These are phyloP conservation scores for Pythium vanterpoolii DNA, from an alignment of 352 stramenopile species.

Conservation along the genomic window DNA sequence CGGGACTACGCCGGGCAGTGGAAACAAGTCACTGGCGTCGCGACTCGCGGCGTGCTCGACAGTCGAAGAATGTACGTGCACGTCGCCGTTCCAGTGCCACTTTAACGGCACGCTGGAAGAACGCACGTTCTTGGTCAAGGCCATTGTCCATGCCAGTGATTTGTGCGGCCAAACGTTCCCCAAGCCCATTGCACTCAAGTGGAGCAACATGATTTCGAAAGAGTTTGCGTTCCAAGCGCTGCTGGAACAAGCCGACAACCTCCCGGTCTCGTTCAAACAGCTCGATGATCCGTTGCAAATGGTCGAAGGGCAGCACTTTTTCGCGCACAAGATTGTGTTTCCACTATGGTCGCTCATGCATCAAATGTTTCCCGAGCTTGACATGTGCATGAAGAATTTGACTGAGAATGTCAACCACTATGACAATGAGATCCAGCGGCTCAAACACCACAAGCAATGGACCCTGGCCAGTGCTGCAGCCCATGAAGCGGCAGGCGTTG, in stretches of 20 bases:
- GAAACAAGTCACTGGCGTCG: slow-evolving; percentile 7
- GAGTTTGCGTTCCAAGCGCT: slow-evolving; percentile 87
- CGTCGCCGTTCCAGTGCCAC: slow-evolving; percentile 34
- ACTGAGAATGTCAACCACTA: slow-evolving; percentile 79
- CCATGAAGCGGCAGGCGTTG: slow-evolving; percentile 3
- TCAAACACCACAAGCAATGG: slow-evolving; percentile 36
- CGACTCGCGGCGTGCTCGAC: slow-evolving; percentile 18
- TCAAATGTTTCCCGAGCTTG: slow-evolving; percentile 71
- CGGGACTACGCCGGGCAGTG: slow-evolving; percentile 33
- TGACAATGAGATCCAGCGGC: slow-evolving; percentile 66
- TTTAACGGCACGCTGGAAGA: slow-evolving; percentile 75
- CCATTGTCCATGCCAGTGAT: slow-evolving; percentile 86
- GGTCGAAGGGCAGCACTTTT: slow-evolving; percentile 85
- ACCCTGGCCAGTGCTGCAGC: slow-evolving; percentile 5
- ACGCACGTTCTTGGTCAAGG: slow-evolving; percentile 81
- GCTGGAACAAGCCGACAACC: slow-evolving; percentile 75
- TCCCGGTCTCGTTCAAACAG: slow-evolving; percentile 79
- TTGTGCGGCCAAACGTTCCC: slow-evolving; percentile 84
- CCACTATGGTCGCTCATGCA: slow-evolving; percentile 76
- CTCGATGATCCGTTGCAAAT: slow-evolving; percentile 81
- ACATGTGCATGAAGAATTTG: slow-evolving; percentile 64
- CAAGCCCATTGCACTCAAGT: slow-evolving; percentile 86
- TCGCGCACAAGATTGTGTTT: slow-evolving; percentile 79
- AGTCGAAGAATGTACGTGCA: slow-evolving; percentile 5
- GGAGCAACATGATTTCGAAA: slow-evolving; percentile 89